Conservation (phyloP, 2,329 filamentous ascomycete genomes). For the Fusarium sp. region DNA sequence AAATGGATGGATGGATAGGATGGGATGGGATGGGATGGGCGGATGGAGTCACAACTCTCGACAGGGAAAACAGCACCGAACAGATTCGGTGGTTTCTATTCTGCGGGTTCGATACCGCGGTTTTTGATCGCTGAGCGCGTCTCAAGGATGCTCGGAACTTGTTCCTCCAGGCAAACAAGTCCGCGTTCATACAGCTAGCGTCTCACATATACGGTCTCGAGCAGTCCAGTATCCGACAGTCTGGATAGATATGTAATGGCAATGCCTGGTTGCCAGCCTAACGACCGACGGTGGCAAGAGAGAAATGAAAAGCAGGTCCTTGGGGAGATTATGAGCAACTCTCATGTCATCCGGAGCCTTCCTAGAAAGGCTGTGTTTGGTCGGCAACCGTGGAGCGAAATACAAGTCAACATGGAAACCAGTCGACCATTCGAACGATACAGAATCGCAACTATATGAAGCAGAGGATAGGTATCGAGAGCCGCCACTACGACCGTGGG, state of each 20-base stretch:
- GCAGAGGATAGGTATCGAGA: not conserved
- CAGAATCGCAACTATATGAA: not conserved
- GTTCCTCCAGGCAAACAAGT: constrained; percentile 17
- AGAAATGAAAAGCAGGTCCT: constrained; percentile 10
- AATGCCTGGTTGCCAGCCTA: constrained; percentile 28
- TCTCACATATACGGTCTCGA: constrained; percentile 37
- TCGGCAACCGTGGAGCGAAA: constrained; percentile 6
- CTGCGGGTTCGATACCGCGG: constrained; percentile 11
- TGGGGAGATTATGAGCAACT: constrained; percentile 22
- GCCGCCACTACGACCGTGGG: not conserved
- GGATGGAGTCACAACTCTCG: constrained; percentile 31
- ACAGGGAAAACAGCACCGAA: constrained; percentile 44
- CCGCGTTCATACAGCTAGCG: constrained; percentile 24
- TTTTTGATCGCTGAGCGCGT: constrained; percentile 15
- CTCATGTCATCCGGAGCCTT: constrained; percentile 13
- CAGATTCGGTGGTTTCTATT: constrained; percentile 22
- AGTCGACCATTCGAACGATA: not conserved
- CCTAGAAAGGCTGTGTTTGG: not conserved
- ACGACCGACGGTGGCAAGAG: constrained; percentile 18
- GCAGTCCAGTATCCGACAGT: constrained; percentile 42
- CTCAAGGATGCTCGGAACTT: constrained; percentile 29
- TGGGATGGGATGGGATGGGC: constrained; percentile 12
- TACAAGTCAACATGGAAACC: not conserved
- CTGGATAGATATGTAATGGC: constrained; percentile 43
- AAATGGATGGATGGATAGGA: constrained; percentile 7